Conservation (phyloP, 192 early-diverging fungal genomes). For the Backusella morwellensis region DNA sequence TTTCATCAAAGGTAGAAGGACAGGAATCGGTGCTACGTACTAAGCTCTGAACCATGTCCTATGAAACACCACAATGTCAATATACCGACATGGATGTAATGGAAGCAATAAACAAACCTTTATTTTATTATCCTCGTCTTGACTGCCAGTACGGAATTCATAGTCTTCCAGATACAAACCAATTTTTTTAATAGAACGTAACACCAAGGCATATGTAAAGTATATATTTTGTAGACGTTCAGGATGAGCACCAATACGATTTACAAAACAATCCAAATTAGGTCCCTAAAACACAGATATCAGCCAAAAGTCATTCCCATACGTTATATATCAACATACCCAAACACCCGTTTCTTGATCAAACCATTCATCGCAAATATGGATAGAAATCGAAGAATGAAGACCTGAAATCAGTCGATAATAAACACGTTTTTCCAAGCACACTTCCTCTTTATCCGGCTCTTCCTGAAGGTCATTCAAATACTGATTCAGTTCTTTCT, state of each 20-base stretch:
- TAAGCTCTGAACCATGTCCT: slow-evolving; percentile 60
- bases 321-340: slow-evolving; percentile 46
- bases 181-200: slow-evolving; percentile 86
- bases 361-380: slow-evolving; percentile 95
- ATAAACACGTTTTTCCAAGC: slow-evolving; percentile 84
- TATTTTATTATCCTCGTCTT: slow-evolving; percentile 49
- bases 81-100: not conserved
- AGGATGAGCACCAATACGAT: slow-evolving; percentile 84
- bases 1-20: slow-evolving; percentile 90
- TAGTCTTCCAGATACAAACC: slow-evolving; percentile 70
- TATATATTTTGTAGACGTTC: slow-evolving; percentile 96
- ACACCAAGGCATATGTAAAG: slow-evolving; percentile 86
- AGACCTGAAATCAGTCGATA: slow-evolving; percentile 79
- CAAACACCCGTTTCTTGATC: slow-evolving; percentile 86
- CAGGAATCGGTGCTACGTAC: slow-evolving; percentile 57
- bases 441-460: slow-evolving; percentile 53
- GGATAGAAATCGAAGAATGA: slow-evolving; percentile 95
- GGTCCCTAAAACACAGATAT: slow-evolving; percentile 45
- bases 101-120: slow-evolving; percentile 34
- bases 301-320: not conserved
- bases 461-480: slow-evolving; percentile 54
- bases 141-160: slow-evolving; percentile 70
- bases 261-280: slow-evolving; percentile 89
- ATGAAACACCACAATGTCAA: not conserved
- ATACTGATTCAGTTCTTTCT: slow-evolving; percentile 45